Evolutionary conservation across 1,139 yeast species (phyloP).

Genomic region (Spathaspora sp.): DNA sequence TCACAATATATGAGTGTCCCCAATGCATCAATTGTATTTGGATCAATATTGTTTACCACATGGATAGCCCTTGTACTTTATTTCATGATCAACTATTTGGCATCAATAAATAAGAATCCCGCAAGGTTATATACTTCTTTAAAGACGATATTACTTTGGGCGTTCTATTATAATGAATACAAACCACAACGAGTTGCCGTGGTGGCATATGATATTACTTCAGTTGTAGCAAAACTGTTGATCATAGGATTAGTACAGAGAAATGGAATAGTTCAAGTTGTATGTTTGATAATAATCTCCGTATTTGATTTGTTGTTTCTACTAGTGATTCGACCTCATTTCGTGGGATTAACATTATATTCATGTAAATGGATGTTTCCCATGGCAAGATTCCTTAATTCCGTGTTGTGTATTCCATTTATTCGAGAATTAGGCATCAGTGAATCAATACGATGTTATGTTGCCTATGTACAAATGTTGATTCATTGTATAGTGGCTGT

Average conservation of each 20-base stretch:
- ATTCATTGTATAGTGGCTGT: slow-evolving; percentile 40
- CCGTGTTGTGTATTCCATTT: slow-evolving; percentile 44
- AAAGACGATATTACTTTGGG: slow-evolving; percentile 48
- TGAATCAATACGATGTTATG: slow-evolving; percentile 37
- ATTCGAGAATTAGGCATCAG: slow-evolving; percentile 28
- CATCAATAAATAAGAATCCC: slow-evolving; percentile 19
- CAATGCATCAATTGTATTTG: slow-evolving; percentile 20
- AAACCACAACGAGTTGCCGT: slow-evolving; percentile 43
- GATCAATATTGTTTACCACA: slow-evolving; percentile 30
- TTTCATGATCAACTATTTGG: slow-evolving; percentile 33
- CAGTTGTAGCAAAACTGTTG: slow-evolving; percentile 33
- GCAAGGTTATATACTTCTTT: slow-evolving; percentile 47
- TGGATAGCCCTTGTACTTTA: slow-evolving; percentile 32
- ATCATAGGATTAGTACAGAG: slow-evolving; percentile 45
- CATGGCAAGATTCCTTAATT: slow-evolving; percentile 35
- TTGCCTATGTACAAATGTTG: slow-evolving; percentile 41
- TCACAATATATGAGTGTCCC: slow-evolving; percentile 11
- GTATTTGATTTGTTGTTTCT: slow-evolving; percentile 30
- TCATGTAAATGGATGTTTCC: slow-evolving; percentile 40
- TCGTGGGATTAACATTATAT: slow-evolving; percentile 35
- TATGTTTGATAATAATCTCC: slow-evolving; percentile 38
- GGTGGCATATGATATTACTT: slow-evolving; percentile 33
- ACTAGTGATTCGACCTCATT: slow-evolving; percentile 40
- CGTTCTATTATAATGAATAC: slow-evolving; percentile 42
- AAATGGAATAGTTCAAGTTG: slow-evolving; percentile 46